Evolutionary conservation across 169 alveolate genomes (phyloP).

Genomic region (Toxoplasma gondii): DNA sequence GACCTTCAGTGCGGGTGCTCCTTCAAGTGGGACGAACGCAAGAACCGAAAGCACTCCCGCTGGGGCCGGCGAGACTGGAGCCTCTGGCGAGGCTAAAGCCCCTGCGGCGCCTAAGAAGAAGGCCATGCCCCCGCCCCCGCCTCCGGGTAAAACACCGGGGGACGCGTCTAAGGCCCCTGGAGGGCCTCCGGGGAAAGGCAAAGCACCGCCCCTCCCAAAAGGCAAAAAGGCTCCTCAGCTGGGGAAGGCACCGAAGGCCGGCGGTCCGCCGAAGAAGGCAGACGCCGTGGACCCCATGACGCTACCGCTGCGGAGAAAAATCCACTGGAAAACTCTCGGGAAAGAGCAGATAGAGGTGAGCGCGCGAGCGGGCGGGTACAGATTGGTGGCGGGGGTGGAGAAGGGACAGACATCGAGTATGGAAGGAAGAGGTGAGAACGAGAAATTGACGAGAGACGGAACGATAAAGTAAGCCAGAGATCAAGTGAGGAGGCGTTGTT

Average conservation of each 20-base stretch:
- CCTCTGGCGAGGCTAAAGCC: no score
- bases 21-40: no score
- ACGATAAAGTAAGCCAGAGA: no score
- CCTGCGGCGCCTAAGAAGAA: neutral
- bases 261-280: neutral
- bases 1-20: no score
- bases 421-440: neutral
- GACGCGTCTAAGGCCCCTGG: neutral
- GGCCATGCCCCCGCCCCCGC: neutral
- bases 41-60: no score
- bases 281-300: constrained; percentile 11
- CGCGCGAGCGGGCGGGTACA: neutral
- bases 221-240: neutral
- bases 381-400: neutral
- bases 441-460: no score
- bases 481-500: no score
- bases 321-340: constrained; percentile 74
- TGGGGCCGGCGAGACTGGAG: no score
- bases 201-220: constrained; percentile 43
- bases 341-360: constrained; percentile 60
- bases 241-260: neutral
- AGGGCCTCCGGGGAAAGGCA: neutral
- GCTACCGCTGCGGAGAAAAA: constrained; percentile 72
- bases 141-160: neutral
- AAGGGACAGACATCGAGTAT: neutral